Evolutionary conservation across 2,329 filamentous ascomycete species (phyloP).

Genomic region (Fusarium keratoplasticum): DNA sequence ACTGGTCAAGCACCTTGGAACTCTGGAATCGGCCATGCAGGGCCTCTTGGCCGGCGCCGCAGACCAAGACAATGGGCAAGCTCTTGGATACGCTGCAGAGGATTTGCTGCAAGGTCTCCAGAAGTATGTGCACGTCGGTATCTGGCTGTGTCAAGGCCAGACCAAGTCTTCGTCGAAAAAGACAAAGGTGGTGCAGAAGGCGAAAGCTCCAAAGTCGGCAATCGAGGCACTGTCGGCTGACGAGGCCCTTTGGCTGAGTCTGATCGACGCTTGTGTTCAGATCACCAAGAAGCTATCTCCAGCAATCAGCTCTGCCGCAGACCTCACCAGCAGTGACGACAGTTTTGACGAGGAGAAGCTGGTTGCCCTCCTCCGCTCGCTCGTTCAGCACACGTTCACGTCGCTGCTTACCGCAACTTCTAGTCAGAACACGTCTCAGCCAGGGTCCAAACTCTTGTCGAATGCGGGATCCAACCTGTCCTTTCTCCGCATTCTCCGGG

Average conservation of each 20-base stretch:
- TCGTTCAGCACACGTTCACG: conserved; percentile 93
- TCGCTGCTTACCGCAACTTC: conserved; percentile 84
- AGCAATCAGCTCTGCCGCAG: conserved; percentile 56
- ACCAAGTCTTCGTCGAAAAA: conserved; percentile 68
- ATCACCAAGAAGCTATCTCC: conserved; percentile 74
- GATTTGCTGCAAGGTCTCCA: conserved; percentile 82
- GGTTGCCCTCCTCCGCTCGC: conserved; percentile 74
- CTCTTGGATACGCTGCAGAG: conserved; percentile 73
- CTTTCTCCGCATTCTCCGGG: conserved; percentile 89
- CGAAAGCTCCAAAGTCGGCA: conserved; percentile 60
- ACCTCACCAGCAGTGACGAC: conserved; percentile 41
- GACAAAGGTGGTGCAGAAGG: conserved; percentile 61
- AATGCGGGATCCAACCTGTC: conserved; percentile 70
- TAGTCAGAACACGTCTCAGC: conserved; percentile 50
- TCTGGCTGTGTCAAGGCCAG: conserved; percentile 94
- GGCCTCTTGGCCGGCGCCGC: conserved; percentile 75
- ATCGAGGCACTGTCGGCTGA: conserved; percentile 62
- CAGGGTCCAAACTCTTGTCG: conserved; percentile 50
- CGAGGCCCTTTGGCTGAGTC: conserved; percentile 69
- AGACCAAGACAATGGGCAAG: conserved; percentile 63
- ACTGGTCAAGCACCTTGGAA: conserved; percentile 82
- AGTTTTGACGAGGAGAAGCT: conserved; percentile 70
- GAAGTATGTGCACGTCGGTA: conserved; percentile 92
- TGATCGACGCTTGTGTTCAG: conserved; percentile 71
- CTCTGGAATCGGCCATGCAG: conserved; percentile 81